Evolutionary conservation across 2,329 filamentous ascomycete genomes (phyloP).

Genomic region (Cercospora zeina): DNA sequence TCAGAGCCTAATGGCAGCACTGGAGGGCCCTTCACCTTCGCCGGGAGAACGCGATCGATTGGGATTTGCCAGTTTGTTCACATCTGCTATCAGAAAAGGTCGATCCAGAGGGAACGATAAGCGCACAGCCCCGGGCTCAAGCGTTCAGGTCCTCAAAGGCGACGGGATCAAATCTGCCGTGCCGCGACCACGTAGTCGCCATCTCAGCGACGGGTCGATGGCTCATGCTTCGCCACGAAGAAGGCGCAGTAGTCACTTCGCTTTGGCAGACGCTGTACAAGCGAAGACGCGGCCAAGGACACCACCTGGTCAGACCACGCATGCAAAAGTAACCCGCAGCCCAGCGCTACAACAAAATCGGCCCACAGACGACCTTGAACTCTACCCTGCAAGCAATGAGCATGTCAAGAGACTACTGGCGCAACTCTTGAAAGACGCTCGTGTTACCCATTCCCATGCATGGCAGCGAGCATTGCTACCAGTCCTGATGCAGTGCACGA

Average conservation of each 20-base stretch:
- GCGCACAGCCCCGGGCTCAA: constrained; percentile 55
- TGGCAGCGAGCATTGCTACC: constrained; percentile 93
- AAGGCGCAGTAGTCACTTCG: constrained; percentile 56
- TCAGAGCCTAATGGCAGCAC: constrained; percentile 75
- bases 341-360: constrained; percentile 66
- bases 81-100: constrained; percentile 68
- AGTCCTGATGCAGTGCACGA: constrained; percentile 84
- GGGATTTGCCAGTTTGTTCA: constrained; percentile 70
- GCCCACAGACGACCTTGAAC: constrained; percentile 57
- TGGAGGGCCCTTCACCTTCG: constrained; percentile 50
- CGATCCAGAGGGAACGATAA: constrained; percentile 66
- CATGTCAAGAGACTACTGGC: constrained; percentile 83
- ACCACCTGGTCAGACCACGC: constrained; percentile 24
- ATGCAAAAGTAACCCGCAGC: constrained; percentile 61
- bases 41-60: constrained; percentile 71
- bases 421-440: constrained; percentile 76
- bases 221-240: constrained; percentile 69
- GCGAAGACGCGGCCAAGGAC: constrained; percentile 22
- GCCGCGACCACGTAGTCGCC: constrained; percentile 67
- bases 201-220: constrained; percentile 79
- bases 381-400: constrained; percentile 82
- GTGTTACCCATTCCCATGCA: constrained; percentile 68
- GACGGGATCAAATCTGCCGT: constrained; percentile 45
- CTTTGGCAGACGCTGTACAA: constrained; percentile 45
- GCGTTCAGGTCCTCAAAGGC: constrained; percentile 63